These are phyloP conservation scores for Candida pseudoviswanathii DNA, from an alignment of 1,139 yeast genomes.

Conservation along the genomic window DNA sequence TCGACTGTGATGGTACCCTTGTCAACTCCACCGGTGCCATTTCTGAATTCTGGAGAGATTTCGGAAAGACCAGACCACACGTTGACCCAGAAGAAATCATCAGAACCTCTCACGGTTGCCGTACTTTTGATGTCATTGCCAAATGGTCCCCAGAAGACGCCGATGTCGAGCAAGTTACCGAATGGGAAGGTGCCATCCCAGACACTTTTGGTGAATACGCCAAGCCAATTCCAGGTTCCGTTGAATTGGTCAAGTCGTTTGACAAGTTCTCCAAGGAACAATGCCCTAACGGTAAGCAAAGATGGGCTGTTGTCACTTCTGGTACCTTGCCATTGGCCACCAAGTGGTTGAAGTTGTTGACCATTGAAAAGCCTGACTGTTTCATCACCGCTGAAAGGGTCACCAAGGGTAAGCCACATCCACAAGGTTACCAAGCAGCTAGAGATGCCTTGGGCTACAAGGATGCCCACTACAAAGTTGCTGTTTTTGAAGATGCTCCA, in stretches of 20 bases:
- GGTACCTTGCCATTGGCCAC: conserved; percentile 78
- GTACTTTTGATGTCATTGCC: conserved; percentile 77
- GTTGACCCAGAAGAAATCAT: conserved; percentile 72
- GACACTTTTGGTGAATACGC: conserved; percentile 72
- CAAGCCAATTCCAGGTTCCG: conserved; percentile 74
- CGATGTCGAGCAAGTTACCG: conserved; percentile 62
- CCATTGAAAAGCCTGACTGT: conserved; percentile 63
- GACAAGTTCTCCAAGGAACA: conserved; percentile 39
- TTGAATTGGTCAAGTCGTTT: conserved; percentile 59
- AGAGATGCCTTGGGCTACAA: conserved; percentile 60
- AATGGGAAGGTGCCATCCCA: conserved; percentile 72
- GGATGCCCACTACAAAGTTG: conserved; percentile 47
- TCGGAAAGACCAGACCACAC: conserved; percentile 68
- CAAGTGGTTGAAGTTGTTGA: conserved; percentile 73
- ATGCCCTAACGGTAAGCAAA: conserved; percentile 48
- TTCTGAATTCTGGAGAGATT: conserved; percentile 78
- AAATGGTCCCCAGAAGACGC: conserved; percentile 79
- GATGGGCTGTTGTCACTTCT: conserved; percentile 86
- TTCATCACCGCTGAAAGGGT: conserved; percentile 84
- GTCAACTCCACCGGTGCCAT: conserved; percentile 83
- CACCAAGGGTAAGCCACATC: conserved; percentile 78
- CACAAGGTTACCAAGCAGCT: conserved; percentile 75
- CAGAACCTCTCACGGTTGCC: conserved; percentile 78
- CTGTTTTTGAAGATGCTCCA: conserved; percentile 87
- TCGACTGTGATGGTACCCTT: conserved; percentile 86